Evolutionary conservation across 352 stramenopile species (phyloP), one percentile per base, ranked within the genome.

Genomic region (Phytophthora litchii): DNA sequence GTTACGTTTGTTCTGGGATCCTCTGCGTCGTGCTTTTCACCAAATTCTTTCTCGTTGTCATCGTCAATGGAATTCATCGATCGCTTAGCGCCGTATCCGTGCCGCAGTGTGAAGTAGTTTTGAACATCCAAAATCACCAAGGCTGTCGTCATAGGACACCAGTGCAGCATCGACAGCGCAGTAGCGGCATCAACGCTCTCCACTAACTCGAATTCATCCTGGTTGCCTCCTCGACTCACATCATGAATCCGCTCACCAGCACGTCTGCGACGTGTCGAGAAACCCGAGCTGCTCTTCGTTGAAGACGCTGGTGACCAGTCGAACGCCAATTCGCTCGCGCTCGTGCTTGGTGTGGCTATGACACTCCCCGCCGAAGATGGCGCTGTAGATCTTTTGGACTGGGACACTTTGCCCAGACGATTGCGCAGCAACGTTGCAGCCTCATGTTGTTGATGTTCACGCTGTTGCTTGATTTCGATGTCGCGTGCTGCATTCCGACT

Each of bases 61-160:
- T 9, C 36, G 21, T 49, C 35, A 13, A 17, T 20, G 13, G 12
- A 31, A 25, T 16, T 17, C 6, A 32, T 48, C 21, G 32, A 12
- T 32, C 34, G 41, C 34, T 65, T 65, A 10, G 36, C 54, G 9
- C 48, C 29, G 38, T 54, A 57, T 27, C 54, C 61, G 16, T 70
- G 61, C 13, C 27, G 55, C 8, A 79, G 59, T 3, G 60, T 64
- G 44, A 89, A 92, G 51, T 88, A 88, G 54, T 92, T 88, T 57
- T 92, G 80, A 5, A 88, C 53, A 49, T 92, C 82, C 47, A 92
- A 17, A 20, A 92, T 64, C 16, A 92, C 60, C 20, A 92, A 55
- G 5, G 76, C 69, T 0, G 82, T 89, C 19, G 79, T 89, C 76
- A 87, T 84, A 1, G 74, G 76, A 17, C 79, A 87, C 76, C 77